Evolutionary conservation across 108 stramenopile species (phyloP).

Genomic region (Nannochloropsis granulata): DNA sequence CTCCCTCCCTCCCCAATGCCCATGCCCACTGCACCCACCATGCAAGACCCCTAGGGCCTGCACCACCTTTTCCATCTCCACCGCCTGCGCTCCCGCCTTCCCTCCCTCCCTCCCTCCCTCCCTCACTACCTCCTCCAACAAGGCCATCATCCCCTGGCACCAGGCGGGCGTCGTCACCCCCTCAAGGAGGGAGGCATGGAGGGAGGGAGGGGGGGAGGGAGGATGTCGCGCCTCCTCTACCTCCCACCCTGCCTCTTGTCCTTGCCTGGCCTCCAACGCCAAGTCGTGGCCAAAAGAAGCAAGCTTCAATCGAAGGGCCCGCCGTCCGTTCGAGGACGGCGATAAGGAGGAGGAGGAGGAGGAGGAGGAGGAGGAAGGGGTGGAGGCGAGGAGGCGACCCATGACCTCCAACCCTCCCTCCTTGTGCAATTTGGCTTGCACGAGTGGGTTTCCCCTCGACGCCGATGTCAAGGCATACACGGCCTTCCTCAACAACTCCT

Average conservation of each 20-base stretch:
- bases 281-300: conserved; percentile 4
- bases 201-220: not conserved
- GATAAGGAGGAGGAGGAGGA: not conserved
- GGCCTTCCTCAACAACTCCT: conserved; percentile 1
- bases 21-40: not conserved
- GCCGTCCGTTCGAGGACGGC: not conserved
- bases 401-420: conserved; percentile 5
- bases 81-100: not conserved
- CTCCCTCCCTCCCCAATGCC: not conserved
- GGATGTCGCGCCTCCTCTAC: not conserved
- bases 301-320: not conserved
- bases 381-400: not conserved
- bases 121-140: conserved; percentile 2
- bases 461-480: conserved; percentile 10
- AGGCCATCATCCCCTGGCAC: not conserved
- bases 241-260: not conserved
- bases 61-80: conserved; percentile 4
- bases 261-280: conserved; percentile 3
- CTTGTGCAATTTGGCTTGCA: conserved; percentile 8
- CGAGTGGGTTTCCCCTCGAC: not conserved
- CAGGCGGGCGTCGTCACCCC: not conserved
- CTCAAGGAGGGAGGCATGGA: not conserved
- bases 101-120: not conserved
- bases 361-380: not conserved
- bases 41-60: not conserved